Evolutionary conservation across 2,329 filamentous ascomycete genomes (phyloP).

Genomic region (Colletotrichum gigasporum): DNA sequence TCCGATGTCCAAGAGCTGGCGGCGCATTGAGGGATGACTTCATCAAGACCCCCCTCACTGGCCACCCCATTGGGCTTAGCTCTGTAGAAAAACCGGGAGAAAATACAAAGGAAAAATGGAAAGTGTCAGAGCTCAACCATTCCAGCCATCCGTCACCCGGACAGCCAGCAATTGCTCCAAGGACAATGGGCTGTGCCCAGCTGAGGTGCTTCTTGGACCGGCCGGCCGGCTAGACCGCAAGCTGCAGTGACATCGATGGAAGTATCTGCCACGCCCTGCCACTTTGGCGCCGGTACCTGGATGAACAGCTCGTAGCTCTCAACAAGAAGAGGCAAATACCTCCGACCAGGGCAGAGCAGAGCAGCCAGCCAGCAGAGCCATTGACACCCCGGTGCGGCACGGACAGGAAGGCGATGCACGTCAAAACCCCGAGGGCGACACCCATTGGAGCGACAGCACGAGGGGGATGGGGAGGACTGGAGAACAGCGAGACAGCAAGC

Average conservation of each 20-base stretch:
- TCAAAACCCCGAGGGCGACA: constrained; percentile 13
- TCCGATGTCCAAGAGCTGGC: background rate
- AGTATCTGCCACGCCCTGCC: constrained; percentile 9
- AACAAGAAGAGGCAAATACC: constrained; percentile 14
- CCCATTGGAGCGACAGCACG: constrained; percentile 23
- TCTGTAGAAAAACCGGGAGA: background rate
- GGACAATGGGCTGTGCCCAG: background rate
- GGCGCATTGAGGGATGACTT: constrained; percentile 22
- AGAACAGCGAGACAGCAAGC: constrained; percentile 13
- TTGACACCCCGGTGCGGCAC: constrained; percentile 10
- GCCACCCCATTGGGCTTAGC: constrained; percentile 8
- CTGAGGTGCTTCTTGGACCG: background rate
- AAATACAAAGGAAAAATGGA: background rate
- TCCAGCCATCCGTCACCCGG: background rate
- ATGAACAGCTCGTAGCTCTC: constrained; percentile 9
- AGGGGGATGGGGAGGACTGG: background rate
- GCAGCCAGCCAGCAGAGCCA: constrained; percentile 10
- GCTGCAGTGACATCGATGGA: background rate
- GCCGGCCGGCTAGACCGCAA: background rate
- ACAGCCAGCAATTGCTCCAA: background rate
- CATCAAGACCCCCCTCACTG: background rate
- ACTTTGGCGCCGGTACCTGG: constrained; percentile 11
- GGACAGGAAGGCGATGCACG: constrained; percentile 21
- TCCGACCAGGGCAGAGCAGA: background rate
- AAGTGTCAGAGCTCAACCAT: background rate